Percentiles rank a stretch among this genome's conserved stretches.
These are phyloP conservation scores for Suhomyces kunorum DNA, from an alignment of 1,139 yeast genomes.

Conservation along the genomic window DNA sequence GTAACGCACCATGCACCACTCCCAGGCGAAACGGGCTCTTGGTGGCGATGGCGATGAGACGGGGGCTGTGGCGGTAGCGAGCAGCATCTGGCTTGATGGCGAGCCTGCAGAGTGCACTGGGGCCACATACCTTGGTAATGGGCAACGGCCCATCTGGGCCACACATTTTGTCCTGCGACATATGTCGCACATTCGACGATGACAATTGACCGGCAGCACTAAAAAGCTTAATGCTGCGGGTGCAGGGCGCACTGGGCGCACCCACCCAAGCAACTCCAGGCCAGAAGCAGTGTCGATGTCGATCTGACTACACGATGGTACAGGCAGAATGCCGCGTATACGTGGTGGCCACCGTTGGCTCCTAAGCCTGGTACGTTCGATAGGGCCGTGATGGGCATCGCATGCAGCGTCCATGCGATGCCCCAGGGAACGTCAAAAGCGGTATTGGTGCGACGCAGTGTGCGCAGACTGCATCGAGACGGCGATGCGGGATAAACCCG, in stretches of 20 bases:
- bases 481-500: too few relatives aligned
- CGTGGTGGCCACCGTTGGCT: neutral
- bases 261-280: neutral
- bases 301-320: neutral
- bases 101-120: too few relatives aligned
- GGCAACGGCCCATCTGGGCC: neutral
- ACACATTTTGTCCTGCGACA: conserved; percentile 3
- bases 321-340: neutral
- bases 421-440: neutral
- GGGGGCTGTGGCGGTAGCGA: too few relatives aligned
- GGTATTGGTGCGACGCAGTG: neutral
- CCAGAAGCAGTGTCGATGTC: neutral
- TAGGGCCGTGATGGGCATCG: neutral
- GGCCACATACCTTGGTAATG: neutral
- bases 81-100: too few relatives aligned
- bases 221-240: conserved; percentile 5
- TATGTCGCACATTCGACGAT: conserved; percentile 1
- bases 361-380: neutral
- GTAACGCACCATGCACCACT: neutral
- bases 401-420: neutral
- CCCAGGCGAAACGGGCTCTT: too few relatives aligned
- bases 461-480: too few relatives aligned
- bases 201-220: conserved; percentile 5
- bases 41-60: too few relatives aligned
- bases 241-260: neutral